A percentile compares a stretch with the other conserved stretches of the same genome.
These are phyloP conservation scores for Musa acuminata DNA, from an alignment of 176 grass and related monocot genomes.

Conservation along the genomic window DNA sequence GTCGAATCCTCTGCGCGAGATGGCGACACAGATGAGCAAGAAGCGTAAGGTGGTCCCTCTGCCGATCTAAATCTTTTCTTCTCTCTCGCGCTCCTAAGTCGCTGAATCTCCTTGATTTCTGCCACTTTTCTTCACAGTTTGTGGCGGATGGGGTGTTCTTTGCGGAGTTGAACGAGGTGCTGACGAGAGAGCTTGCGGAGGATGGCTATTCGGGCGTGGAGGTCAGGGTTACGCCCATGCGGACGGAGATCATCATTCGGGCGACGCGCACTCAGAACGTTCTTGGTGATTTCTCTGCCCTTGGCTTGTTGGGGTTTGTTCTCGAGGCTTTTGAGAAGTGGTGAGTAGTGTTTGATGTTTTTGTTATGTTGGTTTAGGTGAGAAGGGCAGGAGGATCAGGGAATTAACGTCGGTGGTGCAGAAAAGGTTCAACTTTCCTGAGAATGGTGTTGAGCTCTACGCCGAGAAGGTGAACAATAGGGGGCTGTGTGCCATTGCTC, in stretches of 20 bases:
- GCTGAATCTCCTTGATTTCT: background rate
- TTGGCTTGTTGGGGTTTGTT: conserved; percentile 1
- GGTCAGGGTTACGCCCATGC: conserved; percentile 24
- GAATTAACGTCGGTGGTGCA: conserved; percentile 24
- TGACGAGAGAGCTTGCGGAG: conserved; percentile 24
- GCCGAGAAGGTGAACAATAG: conserved; percentile 27
- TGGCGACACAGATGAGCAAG: conserved; percentile 31
- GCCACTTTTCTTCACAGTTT: background rate
- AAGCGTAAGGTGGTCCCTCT: conserved; percentile 31
- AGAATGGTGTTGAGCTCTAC: conserved; percentile 22
- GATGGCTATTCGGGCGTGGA: conserved; percentile 23
- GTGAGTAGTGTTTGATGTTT: background rate
- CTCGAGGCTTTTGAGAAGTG: background rate
- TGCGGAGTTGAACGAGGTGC: conserved; percentile 26
- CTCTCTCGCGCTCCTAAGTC: background rate
- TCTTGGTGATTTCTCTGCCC: conserved; percentile 4
- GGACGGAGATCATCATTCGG: conserved; percentile 25
- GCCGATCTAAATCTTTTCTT: background rate
- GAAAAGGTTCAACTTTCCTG: conserved; percentile 23
- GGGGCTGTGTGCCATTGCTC: conserved; percentile 13
- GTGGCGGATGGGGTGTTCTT: conserved; percentile 25
- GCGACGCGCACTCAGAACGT: conserved; percentile 25
- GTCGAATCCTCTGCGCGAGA: background rate
- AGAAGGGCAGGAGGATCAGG: conserved; percentile 23
- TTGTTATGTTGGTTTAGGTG: conserved; percentile 10